Evolutionary conservation across 2,329 filamentous ascomycete species (phyloP).

Genomic region (Xylariomycetidae sp.): DNA sequence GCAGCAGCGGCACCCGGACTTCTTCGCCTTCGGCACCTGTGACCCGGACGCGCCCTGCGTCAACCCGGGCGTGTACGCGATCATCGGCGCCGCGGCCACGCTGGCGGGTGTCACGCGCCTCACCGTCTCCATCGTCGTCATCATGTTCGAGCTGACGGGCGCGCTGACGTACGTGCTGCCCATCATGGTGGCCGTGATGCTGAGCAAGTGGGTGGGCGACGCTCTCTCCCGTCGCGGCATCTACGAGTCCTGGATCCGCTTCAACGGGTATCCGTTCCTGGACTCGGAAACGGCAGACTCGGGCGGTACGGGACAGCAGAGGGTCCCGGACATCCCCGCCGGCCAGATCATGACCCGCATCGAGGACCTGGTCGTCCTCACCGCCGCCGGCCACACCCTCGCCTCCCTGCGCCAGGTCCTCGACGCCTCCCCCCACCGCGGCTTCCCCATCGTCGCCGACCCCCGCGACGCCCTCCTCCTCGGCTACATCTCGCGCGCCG

Average conservation of each 20-base stretch:
- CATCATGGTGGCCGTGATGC: slow-evolving; percentile 98
- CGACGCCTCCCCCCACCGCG: slow-evolving; percentile 69
- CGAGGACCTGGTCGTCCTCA: slow-evolving; percentile 84
- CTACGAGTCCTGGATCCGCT: slow-evolving; percentile 96
- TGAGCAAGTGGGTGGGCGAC: slow-evolving; percentile 97
- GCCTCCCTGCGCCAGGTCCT: slow-evolving; percentile 66
- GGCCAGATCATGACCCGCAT: slow-evolving; percentile 86
- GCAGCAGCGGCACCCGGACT: slow-evolving; percentile 71
- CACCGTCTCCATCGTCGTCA: slow-evolving; percentile 97
- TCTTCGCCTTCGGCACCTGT: slow-evolving; percentile 73
- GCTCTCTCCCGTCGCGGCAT: slow-evolving; percentile 89
- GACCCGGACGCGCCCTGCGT: slow-evolving; percentile 83
- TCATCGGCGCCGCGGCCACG: slow-evolving; percentile 91
- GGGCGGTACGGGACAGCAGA: slow-evolving; percentile 30
- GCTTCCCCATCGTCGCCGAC: slow-evolving; percentile 85
- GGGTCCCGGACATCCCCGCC: slow-evolving; percentile 75
- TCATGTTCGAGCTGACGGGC: slow-evolving; percentile 98
- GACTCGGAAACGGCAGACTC: slow-evolving; percentile 92
- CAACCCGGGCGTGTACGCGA: slow-evolving; percentile 91
- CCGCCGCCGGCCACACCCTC: slow-evolving; percentile 83
- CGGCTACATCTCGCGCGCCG: slow-evolving; percentile 89
- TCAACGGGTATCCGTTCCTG: slow-evolving; percentile 92
- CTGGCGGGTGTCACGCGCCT: slow-evolving; percentile 90
- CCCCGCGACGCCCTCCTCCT: slow-evolving; percentile 71
- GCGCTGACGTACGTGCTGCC: slow-evolving; percentile 93